These are phyloP conservation scores for Solanum sejunctum DNA, from an alignment of 257 asterid species.

Conservation along the genomic window DNA sequence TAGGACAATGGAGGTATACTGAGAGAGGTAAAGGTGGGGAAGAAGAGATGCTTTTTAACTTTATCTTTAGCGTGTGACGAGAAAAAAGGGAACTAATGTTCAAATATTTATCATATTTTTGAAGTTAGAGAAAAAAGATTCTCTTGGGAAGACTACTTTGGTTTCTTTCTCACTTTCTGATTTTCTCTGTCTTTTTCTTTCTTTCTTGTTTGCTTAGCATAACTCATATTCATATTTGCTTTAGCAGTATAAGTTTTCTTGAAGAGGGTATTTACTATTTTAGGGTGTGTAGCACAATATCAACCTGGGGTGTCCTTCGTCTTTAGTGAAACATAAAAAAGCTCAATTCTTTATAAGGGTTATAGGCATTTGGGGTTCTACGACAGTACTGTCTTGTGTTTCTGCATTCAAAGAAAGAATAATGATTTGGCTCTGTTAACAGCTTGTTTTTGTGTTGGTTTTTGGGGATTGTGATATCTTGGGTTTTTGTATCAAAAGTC, in stretches of 20 bases:
- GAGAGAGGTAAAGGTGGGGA: background rate
- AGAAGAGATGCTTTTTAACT: constrained; percentile 39
- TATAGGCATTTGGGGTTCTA: background rate
- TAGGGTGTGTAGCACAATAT: background rate
- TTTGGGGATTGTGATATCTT: constrained; percentile 1
- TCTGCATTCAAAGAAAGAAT: background rate
- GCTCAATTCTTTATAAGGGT: background rate
- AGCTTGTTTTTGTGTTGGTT: background rate
- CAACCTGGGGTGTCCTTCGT: background rate
- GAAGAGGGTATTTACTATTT: constrained; percentile 1
- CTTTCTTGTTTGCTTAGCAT: constrained; percentile 6
- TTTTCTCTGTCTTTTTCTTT: constrained; percentile 3
- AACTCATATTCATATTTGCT: constrained; percentile 33
- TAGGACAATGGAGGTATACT: constrained; percentile 2
- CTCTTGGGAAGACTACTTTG: constrained; percentile 28
- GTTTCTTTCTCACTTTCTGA: constrained; percentile 19
- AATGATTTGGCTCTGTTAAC: background rate
- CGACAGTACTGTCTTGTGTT: background rate
- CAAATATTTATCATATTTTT: constrained; percentile 5
- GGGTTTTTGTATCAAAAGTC: background rate
- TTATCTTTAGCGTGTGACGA: constrained; percentile 41
- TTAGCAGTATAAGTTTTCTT: constrained; percentile 3
- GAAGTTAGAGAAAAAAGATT: constrained; percentile 15
- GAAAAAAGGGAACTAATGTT: constrained; percentile 4
- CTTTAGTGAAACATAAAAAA: background rate